Base-by-base conservation (phyloP, 2,329 filamentous ascomycete genomes). In the Ophiosphaerella korrae region DNA sequence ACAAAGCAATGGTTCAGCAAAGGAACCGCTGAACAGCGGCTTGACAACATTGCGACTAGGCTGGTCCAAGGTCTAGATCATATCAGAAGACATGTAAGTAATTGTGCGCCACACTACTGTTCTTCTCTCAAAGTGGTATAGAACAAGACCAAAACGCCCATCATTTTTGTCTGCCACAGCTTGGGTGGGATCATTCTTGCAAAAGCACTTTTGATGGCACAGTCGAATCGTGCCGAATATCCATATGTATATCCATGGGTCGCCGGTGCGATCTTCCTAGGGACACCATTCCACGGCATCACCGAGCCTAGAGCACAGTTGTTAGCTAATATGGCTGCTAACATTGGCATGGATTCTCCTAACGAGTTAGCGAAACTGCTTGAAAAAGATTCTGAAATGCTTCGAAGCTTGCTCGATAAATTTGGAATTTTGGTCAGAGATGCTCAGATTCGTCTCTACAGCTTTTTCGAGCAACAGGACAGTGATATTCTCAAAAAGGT, bases 111-210 rank as follows among this genome's bases (percentile, higher is more conserved):
- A 13, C 12, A 7, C 14, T 23, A 11, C 14, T n/a, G 40, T 5
- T n/a, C n/a, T 33, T 16, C 29, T 34, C 37, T 53, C 52, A 29
- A 58, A 42, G 45, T 39, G n/a, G 35, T 31, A 29, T 35, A 58
- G 60, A 57, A 48, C 38, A 56, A 55, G 9, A 50, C 45, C 26
- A 62, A 60, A 40, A 62, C 53, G 1, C 64, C 68, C 3, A 69
- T 71, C 16, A 63, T 71, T 31, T 70, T 71, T 33, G 51, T 70
- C 14, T 57, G 59, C 21, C 66, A 68, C 44, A 67, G 64, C 50
- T 57, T 70, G 26, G 64, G 67, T 12, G 66, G 66, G 7, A 63
- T 67, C 16, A 54, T 69, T 18, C 56, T 67, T 6, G 57, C 68
- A 23, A 57, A 64, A 42, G 63, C 64, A 12, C 40, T 60, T 13